These are phyloP conservation scores for Thielaviopsis musarum DNA, from an alignment of 2,329 filamentous ascomycete genomes.

Conservation along the genomic window DNA sequence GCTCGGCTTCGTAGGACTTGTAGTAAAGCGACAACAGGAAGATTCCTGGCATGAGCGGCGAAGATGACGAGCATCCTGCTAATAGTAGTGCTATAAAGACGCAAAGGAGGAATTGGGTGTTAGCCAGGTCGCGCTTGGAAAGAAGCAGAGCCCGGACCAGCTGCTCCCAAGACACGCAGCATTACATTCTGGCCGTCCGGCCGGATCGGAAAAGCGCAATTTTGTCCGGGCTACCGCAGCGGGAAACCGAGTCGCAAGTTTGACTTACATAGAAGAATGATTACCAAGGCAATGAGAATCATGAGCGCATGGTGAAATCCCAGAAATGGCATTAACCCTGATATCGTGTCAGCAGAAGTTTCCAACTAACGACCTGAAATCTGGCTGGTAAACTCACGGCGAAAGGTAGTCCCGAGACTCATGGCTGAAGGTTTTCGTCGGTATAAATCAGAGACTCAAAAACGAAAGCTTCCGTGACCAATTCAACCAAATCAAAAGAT, in stretches of 20 bases:
- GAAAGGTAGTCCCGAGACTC: constrained; percentile 1
- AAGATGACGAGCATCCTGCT: constrained; percentile 92
- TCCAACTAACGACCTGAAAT: neutral
- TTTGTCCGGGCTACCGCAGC: neutral
- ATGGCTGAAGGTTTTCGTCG: neutral
- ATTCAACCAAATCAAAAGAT: neutral
- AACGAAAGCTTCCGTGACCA: neutral
- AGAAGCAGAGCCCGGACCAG: neutral
- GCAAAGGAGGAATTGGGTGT: constrained; percentile 10
- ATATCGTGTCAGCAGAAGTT: neutral
- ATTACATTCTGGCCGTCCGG: neutral
- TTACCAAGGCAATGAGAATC: constrained; percentile 85
- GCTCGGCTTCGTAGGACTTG: constrained; percentile 64
- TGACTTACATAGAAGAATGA: constrained; percentile 85
- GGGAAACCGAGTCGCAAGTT: neutral
- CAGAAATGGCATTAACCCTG: constrained; percentile 51
- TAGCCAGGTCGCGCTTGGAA: neutral
- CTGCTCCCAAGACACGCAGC: neutral
- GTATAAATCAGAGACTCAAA: neutral
- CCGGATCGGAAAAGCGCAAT: neutral
- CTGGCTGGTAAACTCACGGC: constrained; percentile 13
- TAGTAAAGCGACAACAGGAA: constrained; percentile 99
- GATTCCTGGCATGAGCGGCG: constrained; percentile 83
- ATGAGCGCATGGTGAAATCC: constrained; percentile 81
- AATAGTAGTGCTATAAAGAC: constrained; percentile 57